These are phyloP conservation scores for Sporobolomyces roseus DNA, from an alignment of 768 basidiomycete genomes.

Conservation along the genomic window DNA sequence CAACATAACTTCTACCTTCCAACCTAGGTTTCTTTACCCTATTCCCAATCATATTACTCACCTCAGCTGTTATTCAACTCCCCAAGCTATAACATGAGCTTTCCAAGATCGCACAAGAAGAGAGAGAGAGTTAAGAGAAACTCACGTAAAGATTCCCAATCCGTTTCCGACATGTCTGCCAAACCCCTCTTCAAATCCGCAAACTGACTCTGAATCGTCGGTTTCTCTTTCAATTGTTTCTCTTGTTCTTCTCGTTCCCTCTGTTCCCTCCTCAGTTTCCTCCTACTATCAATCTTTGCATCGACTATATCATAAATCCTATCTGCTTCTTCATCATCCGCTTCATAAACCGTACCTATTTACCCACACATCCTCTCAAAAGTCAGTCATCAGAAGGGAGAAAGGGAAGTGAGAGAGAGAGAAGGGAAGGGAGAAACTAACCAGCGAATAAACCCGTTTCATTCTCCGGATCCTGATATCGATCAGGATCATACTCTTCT, in stretches of 20 bases:
- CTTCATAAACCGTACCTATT: conserved; percentile 74
- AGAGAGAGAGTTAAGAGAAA: too few species aligned
- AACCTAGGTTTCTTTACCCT: conserved; percentile 59
- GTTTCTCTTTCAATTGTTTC: conserved; percentile 76
- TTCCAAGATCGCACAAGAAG: too few species aligned
- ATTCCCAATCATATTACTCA: conserved; percentile 91
- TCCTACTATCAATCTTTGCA: conserved; percentile 77
- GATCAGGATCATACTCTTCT: conserved; percentile 77
- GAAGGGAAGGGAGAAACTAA: neutral
- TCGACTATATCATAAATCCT: conserved; percentile 91
- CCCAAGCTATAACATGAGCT: too few species aligned
- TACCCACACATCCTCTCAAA: too few species aligned
- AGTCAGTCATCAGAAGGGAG: neutral
- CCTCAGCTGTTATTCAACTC: too few species aligned
- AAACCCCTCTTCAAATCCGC: conserved; percentile 89
- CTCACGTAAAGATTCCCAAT: conserved; percentile 72
- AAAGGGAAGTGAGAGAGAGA: neutral
- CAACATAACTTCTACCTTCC: conserved; percentile 73
- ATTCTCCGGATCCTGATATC: conserved; percentile 95
- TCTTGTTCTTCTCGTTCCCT: conserved; percentile 68
- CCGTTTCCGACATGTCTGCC: conserved; percentile 75
- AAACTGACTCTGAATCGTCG: conserved; percentile 94
- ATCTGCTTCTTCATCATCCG: conserved; percentile 96
- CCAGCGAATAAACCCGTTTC: conserved; percentile 94
- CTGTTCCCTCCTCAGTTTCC: conserved; percentile 73